These are phyloP conservation scores for Daldinia concentrica DNA, from an alignment of 495 filamentous ascomycete genomes.

Conservation along the genomic window DNA sequence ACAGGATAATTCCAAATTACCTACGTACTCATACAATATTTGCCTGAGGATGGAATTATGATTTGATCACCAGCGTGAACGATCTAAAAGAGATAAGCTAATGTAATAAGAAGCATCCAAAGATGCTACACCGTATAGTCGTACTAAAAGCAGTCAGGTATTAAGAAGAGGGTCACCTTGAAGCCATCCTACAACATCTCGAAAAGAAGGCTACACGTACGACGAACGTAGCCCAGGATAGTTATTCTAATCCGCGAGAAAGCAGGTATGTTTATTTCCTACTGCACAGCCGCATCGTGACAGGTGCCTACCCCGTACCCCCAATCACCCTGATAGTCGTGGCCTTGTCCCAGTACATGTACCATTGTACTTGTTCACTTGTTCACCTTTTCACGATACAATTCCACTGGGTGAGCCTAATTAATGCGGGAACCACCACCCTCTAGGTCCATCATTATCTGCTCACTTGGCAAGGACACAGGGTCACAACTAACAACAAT, in stretches of 20 bases:
- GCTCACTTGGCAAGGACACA: background rate
- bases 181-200: background rate
- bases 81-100: too few species aligned
- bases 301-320: background rate
- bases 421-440: background rate
- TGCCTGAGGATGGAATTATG: too few species aligned
- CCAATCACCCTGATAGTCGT: background rate
- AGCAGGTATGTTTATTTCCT: background rate
- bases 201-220: background rate
- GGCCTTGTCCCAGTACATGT: background rate
- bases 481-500: background rate
- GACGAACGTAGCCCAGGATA: background rate
- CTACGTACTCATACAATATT: too few species aligned
- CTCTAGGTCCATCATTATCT: background rate
- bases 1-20: too few species aligned
- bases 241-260: background rate
- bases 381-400: background rate
- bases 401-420: background rate
- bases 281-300: background rate
- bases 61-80: too few species aligned
- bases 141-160: background rate
- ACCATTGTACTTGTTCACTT: background rate
- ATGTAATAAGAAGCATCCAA: too few species aligned
- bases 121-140: background rate
- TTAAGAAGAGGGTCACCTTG: background rate